Evolutionary conservation across 1,139 yeast species (phyloP).

Genomic region (Saccharomycopsis hybrid): DNA sequence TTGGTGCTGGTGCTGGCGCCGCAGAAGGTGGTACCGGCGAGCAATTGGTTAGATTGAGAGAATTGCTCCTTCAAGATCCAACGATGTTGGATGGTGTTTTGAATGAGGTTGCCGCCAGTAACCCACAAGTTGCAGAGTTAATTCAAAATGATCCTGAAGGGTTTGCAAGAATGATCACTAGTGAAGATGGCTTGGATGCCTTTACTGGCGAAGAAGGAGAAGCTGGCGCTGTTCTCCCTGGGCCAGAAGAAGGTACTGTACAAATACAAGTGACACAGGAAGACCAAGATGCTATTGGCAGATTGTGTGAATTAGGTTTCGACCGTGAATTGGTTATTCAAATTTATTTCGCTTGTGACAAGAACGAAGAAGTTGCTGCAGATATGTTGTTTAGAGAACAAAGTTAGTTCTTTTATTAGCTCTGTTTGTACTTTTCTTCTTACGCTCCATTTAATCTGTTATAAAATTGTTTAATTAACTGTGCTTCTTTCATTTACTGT

Average conservation of each 20-base stretch:
- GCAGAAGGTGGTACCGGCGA: constrained; percentile 27
- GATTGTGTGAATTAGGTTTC: constrained; percentile 90
- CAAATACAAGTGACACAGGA: constrained; percentile 69
- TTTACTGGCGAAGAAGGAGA: constrained; percentile 29
- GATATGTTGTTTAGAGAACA: constrained; percentile 64
- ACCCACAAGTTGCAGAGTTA: constrained; percentile 77
- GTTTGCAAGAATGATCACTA: constrained; percentile 64
- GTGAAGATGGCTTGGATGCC: constrained; percentile 32
- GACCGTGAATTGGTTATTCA: constrained; percentile 83
- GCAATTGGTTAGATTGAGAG: constrained; percentile 46
- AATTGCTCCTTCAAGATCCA: constrained; percentile 79
- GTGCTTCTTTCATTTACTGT: too few relatives aligned
- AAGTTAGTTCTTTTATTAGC: too few relatives aligned
- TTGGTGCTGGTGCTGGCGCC: constrained; percentile 26
- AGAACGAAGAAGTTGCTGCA: constrained; percentile 95
- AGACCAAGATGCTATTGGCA: constrained; percentile 80
- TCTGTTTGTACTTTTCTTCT: too few relatives aligned
- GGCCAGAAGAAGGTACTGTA: constrained; percentile 35
- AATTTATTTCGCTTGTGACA: constrained; percentile 96
- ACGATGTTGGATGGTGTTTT: constrained; percentile 80
- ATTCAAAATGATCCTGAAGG: constrained; percentile 85
- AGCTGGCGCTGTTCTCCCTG: too few relatives aligned
- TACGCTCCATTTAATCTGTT: too few relatives aligned
- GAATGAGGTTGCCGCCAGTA: constrained; percentile 74
- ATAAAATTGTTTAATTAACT: too few relatives aligned